Conservation (phyloP, 2,329 filamentous ascomycete species). For the Stemphylium lycopersici region DNA sequence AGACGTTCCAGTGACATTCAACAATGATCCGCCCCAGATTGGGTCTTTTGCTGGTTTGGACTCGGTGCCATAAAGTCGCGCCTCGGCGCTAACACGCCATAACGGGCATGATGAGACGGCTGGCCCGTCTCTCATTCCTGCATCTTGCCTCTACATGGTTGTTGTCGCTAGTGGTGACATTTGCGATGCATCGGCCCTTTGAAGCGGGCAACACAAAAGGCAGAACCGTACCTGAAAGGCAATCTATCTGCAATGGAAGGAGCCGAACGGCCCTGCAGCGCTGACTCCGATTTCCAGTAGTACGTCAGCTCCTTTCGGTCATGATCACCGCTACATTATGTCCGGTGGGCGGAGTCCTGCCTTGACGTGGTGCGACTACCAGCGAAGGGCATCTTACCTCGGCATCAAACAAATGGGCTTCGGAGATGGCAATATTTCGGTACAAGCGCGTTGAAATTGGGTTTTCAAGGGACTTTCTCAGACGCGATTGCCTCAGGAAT, state of each 20-base stretch:
- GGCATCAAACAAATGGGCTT: conserved; percentile 4
- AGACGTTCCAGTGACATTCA: conserved; percentile 17
- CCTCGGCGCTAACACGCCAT: background rate
- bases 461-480: background rate
- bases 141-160: conserved; percentile 5
- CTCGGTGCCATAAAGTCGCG: conserved; percentile 8
- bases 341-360: conserved; percentile 1
- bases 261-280: conserved; percentile 7
- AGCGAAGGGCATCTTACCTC: background rate
- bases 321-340: conserved; percentile 3
- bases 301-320: conserved; percentile 5
- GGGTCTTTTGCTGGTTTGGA: background rate
- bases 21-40: background rate
- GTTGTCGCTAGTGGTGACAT: conserved; percentile 9
- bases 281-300: conserved; percentile 6
- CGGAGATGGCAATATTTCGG: background rate
- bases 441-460: background rate
- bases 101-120: background rate
- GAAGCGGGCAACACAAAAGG: conserved; percentile 9
- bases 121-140: background rate
- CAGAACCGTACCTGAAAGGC: conserved; percentile 4
- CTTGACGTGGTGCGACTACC: conserved; percentile 7
- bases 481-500: conserved; percentile 6
- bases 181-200: conserved; percentile 9
- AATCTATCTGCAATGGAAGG: conserved; percentile 6